Evolutionary conservation across 768 basidiomycete genomes (phyloP).

Genomic region (Tylopilus sp.): DNA sequence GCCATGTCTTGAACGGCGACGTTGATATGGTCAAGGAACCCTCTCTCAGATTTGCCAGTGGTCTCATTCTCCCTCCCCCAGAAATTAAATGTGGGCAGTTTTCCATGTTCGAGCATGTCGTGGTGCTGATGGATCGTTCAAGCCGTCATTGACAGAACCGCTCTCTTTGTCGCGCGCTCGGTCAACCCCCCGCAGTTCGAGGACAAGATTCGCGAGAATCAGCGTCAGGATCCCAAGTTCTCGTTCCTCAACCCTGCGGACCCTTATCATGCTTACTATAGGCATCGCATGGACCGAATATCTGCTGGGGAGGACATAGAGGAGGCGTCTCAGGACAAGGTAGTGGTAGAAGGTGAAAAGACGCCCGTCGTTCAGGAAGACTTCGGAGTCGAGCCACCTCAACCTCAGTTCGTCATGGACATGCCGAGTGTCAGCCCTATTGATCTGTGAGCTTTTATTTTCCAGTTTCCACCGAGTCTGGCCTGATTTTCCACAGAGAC

Average conservation of each 20-base stretch:
- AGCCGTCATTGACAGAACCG: constrained; percentile 97
- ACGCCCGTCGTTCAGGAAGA: constrained; percentile 46
- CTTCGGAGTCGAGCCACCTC: constrained; percentile 71
- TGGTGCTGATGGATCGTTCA: constrained; percentile 9
- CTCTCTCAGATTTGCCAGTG: constrained; percentile 61
- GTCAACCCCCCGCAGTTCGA: constrained; percentile 91
- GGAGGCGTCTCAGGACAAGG: constrained; percentile 48
- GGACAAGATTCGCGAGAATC: constrained; percentile 95
- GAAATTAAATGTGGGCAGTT: constrained; percentile 78
- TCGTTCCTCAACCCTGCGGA: constrained; percentile 96
- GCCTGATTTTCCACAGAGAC: constrained; percentile 51
- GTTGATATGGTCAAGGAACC: constrained; percentile 39
- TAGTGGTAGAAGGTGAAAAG: constrained; percentile 33
- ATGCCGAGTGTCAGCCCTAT: constrained; percentile 83
- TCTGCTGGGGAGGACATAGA: constrained; percentile 71
- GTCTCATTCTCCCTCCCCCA: constrained; percentile 92
- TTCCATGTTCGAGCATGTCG: neutral
- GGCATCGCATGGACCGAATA: constrained; percentile 84
- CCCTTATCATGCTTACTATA: constrained; percentile 98
- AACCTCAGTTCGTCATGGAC: constrained; percentile 79
- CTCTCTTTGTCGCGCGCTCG: constrained; percentile 87
- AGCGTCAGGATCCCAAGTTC: constrained; percentile 96
- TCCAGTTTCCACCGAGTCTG: neutral
- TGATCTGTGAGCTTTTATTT: constrained; percentile 73
- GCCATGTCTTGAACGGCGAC: constrained; percentile 38